Evolutionary conservation across 2,329 filamentous ascomycete genomes (phyloP).

Genomic region (Colletotrichum horii): DNA sequence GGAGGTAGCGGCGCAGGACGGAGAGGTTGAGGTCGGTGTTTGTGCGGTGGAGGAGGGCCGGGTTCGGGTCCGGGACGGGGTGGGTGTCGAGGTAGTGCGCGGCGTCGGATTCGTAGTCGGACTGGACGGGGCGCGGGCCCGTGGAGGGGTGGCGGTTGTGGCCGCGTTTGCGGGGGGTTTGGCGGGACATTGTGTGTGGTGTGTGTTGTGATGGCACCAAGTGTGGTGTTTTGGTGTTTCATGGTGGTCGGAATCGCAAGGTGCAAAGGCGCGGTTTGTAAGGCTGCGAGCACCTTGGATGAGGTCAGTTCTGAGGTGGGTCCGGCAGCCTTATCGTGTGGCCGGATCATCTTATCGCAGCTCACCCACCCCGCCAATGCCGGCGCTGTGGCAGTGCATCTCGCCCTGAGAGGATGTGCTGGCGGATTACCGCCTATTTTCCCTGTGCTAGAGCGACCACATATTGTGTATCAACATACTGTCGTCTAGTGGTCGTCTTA

Average conservation of each 20-base stretch:
- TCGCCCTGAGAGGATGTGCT: background rate
- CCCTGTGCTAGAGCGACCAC: too few species aligned
- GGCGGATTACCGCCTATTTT: too few species aligned
- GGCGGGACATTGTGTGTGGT: slow-evolving; percentile 43
- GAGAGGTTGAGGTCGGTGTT: slow-evolving; percentile 88
- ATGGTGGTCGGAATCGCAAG: background rate
- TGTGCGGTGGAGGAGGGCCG: slow-evolving; percentile 66
- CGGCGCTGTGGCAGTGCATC: slow-evolving; percentile 13
- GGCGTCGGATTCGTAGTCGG: slow-evolving; percentile 73
- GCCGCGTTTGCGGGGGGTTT: slow-evolving; percentile 43
- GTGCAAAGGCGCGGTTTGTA: background rate
- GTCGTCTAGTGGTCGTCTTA: too few species aligned
- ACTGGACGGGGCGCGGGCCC: slow-evolving; percentile 35
- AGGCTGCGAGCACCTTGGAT: background rate
- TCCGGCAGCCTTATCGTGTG: background rate
- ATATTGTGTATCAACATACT: too few species aligned
- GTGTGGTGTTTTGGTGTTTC: slow-evolving; percentile 20
- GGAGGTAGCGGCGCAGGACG: slow-evolving; percentile 82
- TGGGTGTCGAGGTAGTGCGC: slow-evolving; percentile 51
- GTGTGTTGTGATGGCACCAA: too few species aligned
- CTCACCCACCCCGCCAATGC: slow-evolving; percentile 10
- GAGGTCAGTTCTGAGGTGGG: background rate
- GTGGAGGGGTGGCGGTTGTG: slow-evolving; percentile 48
- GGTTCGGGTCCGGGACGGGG: slow-evolving; percentile 44
- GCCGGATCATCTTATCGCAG: background rate